Evolutionary conservation across 2,329 filamentous ascomycete genomes (phyloP).

Genomic region (Monascus ruber): DNA sequence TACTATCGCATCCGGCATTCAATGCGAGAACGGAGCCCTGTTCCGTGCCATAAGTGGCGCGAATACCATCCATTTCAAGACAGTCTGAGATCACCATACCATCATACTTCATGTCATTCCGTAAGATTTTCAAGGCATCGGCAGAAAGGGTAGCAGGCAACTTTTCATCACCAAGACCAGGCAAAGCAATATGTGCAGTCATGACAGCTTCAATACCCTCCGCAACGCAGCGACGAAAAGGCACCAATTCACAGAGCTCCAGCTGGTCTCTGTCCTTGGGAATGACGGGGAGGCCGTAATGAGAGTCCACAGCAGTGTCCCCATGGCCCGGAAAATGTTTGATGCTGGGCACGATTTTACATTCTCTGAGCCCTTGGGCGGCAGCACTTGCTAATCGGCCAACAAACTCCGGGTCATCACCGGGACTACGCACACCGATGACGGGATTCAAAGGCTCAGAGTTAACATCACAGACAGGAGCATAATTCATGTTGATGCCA

Average conservation of each 20-base stretch:
- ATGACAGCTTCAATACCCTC: constrained; percentile 35
- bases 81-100: constrained; percentile 36
- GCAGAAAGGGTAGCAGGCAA: constrained; percentile 31
- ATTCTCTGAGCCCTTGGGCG: constrained; percentile 26
- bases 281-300: constrained; percentile 32
- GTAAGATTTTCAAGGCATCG: constrained; percentile 26
- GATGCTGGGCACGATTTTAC: constrained; percentile 31
- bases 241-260: constrained; percentile 32
- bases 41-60: constrained; percentile 30
- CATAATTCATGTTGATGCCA: constrained; percentile 38
- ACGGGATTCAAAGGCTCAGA: constrained; percentile 35
- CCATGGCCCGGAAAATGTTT: constrained; percentile 39
- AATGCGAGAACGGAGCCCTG: constrained; percentile 30
- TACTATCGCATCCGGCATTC: constrained; percentile 33
- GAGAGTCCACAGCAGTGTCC: constrained; percentile 34
- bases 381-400: constrained; percentile 30
- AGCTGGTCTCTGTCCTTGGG: constrained; percentile 25
- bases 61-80: constrained; percentile 35
- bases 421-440: constrained; percentile 33
- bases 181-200: constrained; percentile 35
- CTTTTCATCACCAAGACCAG: constrained; percentile 20
- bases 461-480: constrained; percentile 34
- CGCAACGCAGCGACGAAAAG: constrained; percentile 31
- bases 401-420: constrained; percentile 32
- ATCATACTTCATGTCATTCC: constrained; percentile 32